Evolutionary conservation across 192 early-diverging fungal species (phyloP), one percentile per base, ranked within the genome.

Genomic region (Coemansia sp.): DNA sequence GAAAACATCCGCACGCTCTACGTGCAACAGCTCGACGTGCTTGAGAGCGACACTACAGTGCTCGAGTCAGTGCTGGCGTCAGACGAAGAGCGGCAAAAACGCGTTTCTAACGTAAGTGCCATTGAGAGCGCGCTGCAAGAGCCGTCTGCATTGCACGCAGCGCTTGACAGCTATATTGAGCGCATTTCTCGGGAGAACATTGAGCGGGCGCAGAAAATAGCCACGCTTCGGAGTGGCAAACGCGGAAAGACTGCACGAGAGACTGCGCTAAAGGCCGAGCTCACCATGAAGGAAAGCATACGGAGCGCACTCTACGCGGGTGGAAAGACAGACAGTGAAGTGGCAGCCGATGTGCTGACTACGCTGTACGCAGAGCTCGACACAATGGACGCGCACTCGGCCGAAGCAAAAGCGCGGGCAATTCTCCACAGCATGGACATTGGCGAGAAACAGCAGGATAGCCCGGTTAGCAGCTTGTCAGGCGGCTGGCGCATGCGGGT

Each of bases 401-500:
- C 85, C 26, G 85, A 89, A 65, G 79, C 87, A 11, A 84, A 84
- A 31, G 93, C 90, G 16, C 76, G 84, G 6, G 83, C 85, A 47
- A 88, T 97, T 48, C 77, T 95, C 37, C 70, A 68, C 17, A 87
- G 92, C 53, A 80, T 97, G 39, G 92, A 90, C 2, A 92, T 97
- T 50, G 67, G 84, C 3, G 71, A 84, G 16, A 79, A 77, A 37
- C 81, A 86, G 77, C 87, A 86, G 47, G 72, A 85, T 35, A 72
- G 86, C 31, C 77, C 88, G 8, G 88, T 95, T 68, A 85, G 85
- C 39, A 69, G 72, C 6, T 83, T 80, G 3, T 68, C 77, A 12
- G 94, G 95, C 64, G 95, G 94, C 37, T 97, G 94, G 94, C 83
- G 87, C 61, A 97, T 94, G 84, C 84, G 92, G 21, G 87, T 93